phyloP scores from a whole-genome alignment of 1,139 yeast genomes.

The Magnusiomyces ingens region DNA sequence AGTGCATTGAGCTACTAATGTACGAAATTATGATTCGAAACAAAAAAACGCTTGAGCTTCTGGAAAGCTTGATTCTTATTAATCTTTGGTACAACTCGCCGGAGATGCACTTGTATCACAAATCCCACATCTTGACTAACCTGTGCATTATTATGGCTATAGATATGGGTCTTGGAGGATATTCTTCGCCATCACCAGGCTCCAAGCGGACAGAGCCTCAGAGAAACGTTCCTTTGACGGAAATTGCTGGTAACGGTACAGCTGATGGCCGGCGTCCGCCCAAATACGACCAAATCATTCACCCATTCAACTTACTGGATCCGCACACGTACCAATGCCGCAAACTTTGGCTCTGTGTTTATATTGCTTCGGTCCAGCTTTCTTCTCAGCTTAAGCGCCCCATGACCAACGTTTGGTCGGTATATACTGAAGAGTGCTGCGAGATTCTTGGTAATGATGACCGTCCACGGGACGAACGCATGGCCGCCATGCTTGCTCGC shows the following conservation, averaged over 20 bases:
- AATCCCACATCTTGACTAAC: slow-evolving; percentile 62
- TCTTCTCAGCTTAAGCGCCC: slow-evolving; percentile 28
- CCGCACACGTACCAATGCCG: slow-evolving; percentile 33
- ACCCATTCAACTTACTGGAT: slow-evolving; percentile 34
- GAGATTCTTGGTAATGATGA: slow-evolving; percentile 34
- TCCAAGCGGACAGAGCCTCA: neutral
- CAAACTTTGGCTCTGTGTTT: slow-evolving; percentile 28
- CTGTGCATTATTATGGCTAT: slow-evolving; percentile 63
- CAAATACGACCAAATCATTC: slow-evolving; percentile 30
- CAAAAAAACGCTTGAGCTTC: slow-evolving; percentile 58
- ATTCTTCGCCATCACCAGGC: neutral
- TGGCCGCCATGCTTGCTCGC: slow-evolving; percentile 53
- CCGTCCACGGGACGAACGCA: slow-evolving; percentile 24
- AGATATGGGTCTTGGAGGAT: slow-evolving; percentile 61
- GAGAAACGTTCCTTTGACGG: neutral
- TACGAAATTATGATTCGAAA: slow-evolving; percentile 64
- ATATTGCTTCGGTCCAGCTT: slow-evolving; percentile 28
- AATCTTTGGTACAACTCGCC: slow-evolving; percentile 80
- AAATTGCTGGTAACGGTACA: neutral
- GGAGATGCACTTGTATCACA: slow-evolving; percentile 68
- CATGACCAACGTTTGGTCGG: slow-evolving; percentile 35
- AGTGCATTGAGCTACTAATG: slow-evolving; percentile 40
- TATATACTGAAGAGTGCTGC: slow-evolving; percentile 59
- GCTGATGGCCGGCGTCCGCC: neutral
- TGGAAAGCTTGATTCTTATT: slow-evolving; percentile 54